Evolutionary conservation across 805 yeast species (phyloP), one percentile per base, ranked within the genome.

Genomic region (Debaryomyces castellii): DNA sequence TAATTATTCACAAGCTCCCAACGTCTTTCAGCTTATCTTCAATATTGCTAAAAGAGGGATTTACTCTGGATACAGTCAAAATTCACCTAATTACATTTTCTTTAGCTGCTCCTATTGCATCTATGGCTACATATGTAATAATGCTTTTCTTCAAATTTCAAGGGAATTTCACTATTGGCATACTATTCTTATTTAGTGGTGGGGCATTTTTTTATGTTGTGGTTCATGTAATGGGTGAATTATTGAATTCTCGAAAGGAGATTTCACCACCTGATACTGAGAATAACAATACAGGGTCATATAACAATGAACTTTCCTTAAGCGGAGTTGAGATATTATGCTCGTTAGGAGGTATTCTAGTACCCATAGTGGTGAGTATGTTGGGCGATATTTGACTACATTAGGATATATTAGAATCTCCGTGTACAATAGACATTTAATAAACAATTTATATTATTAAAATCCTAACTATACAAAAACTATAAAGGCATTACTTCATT

Each of bases 131-230:
- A 0, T 82, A 74, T 54, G 44, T 66, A 12, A 41, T 70, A 14
- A 62, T 76, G n/a, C 41, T 52, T 33, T 27, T 69, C 2, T 54
- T 72, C 11, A 62, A 67, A 11, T 41, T 50, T 25, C 53, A 51
- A 47, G 58, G 55, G 47, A 63, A 66, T 22, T 67, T 73, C 58
- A 64, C 69, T 52, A 67, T 83, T 18, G 87, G 86, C 0, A 58
- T 75, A n/a, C 60, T 87, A 40, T 62, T 85, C 39, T 63, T 84
- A 3, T 79, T 84, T 54, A 77, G 85, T 47, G 88, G 86, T 7
- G 94, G 94, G 7, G 82, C 89, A 1, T 86, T 87, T 55, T 58
- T 85, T 21, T 87, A 77, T 54, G 88, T 87, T 28, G 87, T 89
- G 9, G 70, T 81, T 51, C 88, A 86, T 55, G 79, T 85, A 3